phyloP scores from a whole-genome alignment of 768 basidiomycete genomes.

The Lepiota venenata region DNA sequence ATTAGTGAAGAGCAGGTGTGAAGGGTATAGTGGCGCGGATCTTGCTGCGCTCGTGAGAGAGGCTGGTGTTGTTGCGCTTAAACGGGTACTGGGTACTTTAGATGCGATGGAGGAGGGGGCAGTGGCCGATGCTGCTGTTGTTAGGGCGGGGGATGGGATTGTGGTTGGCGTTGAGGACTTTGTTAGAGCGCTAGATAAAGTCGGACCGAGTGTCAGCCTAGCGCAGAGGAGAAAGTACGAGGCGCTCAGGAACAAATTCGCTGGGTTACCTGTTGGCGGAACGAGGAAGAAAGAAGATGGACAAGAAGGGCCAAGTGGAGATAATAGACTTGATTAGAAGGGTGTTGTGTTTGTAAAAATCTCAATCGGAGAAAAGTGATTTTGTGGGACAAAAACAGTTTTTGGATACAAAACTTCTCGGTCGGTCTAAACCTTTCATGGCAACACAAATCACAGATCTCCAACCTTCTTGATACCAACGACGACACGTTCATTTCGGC shows the following conservation, averaged over 20 bases:
- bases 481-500: constrained; percentile 72
- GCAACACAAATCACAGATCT: constrained; percentile 32
- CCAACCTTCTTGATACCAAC: constrained; percentile 60
- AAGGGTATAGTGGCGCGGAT: constrained; percentile 93
- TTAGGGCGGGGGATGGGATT: constrained; percentile 27
- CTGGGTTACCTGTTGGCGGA: constrained; percentile 67
- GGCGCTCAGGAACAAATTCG: constrained; percentile 74
- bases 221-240: constrained; percentile 84
- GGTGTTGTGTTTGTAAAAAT: too few relatives aligned
- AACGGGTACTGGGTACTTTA: constrained; percentile 62
- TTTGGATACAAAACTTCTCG: too few relatives aligned
- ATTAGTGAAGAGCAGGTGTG: constrained; percentile 58
- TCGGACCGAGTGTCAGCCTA: constrained; percentile 80
- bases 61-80: constrained; percentile 83
- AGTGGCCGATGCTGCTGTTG: too few relatives aligned
- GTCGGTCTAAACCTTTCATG: too few relatives aligned
- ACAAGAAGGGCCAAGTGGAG: constrained; percentile 10
- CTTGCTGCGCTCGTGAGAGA: constrained; percentile 85
- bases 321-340: too few relatives aligned
- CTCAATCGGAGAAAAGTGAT: too few relatives aligned
- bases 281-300: constrained; percentile 38
- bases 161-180: constrained; percentile 70
- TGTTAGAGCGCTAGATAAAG: constrained; percentile 66
- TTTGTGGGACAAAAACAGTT: too few relatives aligned
- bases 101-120: constrained; percentile 50